These are phyloP conservation scores for Brassica juncea DNA, from an alignment of 345 rosid genomes.

Conservation along the genomic window DNA sequence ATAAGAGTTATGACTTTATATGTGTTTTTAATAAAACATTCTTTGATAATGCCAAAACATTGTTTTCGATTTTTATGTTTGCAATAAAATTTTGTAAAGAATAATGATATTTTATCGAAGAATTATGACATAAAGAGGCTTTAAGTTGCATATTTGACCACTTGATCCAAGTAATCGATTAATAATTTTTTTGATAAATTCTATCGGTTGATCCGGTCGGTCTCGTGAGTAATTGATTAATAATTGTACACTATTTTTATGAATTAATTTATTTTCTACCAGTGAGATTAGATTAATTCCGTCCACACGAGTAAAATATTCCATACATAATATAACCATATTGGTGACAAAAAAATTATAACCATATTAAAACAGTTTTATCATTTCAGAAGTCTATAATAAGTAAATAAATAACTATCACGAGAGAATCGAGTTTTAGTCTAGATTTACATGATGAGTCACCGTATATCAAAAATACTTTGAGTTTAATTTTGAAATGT, in stretches of 20 bases:
- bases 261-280: not conserved
- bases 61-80: too few species aligned
- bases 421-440: not conserved
- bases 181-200: too few species aligned
- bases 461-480: not conserved
- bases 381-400: not conserved
- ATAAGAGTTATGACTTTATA: not conserved
- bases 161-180: too few species aligned
- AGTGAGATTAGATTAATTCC: slow-evolving; percentile 7
- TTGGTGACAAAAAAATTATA: too few species aligned
- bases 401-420: not conserved
- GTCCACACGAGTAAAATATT: slow-evolving; percentile 21
- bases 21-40: not conserved
- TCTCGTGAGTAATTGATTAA: not conserved
- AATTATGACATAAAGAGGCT: too few species aligned
- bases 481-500: not conserved
- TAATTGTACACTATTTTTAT: slow-evolving; percentile 2
- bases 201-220: too few species aligned
- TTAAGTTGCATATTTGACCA: too few species aligned
- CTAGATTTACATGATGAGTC: not conserved
- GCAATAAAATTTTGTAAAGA: too few species aligned
- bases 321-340: not conserved
- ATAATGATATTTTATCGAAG: too few species aligned
- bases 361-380: not conserved
- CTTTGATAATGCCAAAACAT: too few species aligned